Percentiles rank a stretch among this genome's conserved stretches.
Conservation (phyloP, 768 basidiomycete species). For the Collybiopsis confluens region DNA sequence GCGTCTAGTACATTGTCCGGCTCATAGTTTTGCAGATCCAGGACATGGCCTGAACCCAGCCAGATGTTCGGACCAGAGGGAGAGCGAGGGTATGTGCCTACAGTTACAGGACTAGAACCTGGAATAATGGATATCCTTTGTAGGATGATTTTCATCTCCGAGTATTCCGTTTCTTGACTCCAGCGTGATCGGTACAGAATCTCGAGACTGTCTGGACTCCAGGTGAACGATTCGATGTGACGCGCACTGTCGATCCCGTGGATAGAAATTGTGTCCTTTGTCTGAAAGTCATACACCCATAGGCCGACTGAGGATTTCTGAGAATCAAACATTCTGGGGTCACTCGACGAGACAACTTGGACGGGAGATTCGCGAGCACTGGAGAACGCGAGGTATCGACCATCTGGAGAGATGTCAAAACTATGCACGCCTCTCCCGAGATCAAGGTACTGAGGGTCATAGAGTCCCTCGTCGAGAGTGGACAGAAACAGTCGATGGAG, state of each 20-base stretch:
- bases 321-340: constrained; percentile 23
- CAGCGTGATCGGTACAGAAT: constrained; percentile 26
- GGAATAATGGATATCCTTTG: constrained; percentile 20
- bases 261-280: constrained; percentile 16
- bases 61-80: constrained; percentile 28
- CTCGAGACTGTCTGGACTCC: constrained; percentile 27
- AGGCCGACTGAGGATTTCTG: constrained; percentile 20
- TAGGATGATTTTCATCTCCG: constrained; percentile 24
- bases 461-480: background rate
- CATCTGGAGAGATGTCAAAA: constrained; percentile 30
- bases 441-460: constrained; percentile 1
- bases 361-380: constrained; percentile 15
- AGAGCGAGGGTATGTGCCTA: constrained; percentile 28
- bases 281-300: constrained; percentile 22
- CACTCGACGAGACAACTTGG: constrained; percentile 16
- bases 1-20: constrained; percentile 27
- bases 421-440: constrained; percentile 20
- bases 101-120: constrained; percentile 11
- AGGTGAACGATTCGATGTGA: constrained; percentile 27
- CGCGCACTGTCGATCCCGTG: constrained; percentile 10
- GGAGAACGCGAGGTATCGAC: constrained; percentile 24
- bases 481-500: constrained; percentile 17
- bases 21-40: constrained; percentile 25
- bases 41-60: constrained; percentile 23
- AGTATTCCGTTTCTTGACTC: constrained; percentile 23